Conservation (phyloP, 768 basidiomycete genomes). For the Podaxis carcinomalis region DNA sequence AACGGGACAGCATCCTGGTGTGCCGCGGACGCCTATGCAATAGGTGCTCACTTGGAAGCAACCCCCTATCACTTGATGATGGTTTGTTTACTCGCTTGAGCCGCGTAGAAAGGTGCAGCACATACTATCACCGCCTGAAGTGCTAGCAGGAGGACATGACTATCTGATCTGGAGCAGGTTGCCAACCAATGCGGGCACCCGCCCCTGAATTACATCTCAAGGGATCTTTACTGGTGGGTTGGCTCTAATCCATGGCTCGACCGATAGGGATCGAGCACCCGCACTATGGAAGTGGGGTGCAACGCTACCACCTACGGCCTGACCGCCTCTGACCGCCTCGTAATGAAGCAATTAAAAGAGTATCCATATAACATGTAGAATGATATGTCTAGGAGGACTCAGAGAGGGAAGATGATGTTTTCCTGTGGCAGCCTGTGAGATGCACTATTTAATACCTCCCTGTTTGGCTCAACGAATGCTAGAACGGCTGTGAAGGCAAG, state of each 20-base stretch:
- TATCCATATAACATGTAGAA: no score
- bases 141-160: background rate
- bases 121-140: background rate
- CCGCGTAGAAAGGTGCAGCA: background rate
- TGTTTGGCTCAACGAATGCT: no score
- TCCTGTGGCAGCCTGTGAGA: no score
- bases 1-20: background rate
- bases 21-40: background rate
- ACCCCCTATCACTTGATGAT: background rate
- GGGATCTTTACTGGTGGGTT: background rate
- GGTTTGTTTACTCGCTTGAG: background rate
- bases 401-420: no score
- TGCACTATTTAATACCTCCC: no score
- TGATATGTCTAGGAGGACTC: no score
- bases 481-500: no score
- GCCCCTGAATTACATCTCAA: background rate
- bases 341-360: no score
- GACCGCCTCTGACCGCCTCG: no score
- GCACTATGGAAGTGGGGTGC: no score
- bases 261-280: no score
- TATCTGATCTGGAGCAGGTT: background rate
- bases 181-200: background rate
- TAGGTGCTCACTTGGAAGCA: background rate
- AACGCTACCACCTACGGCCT: no score
- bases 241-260: background rate